A percentile compares a stretch with the other conserved stretches of the same genome.
Evolutionary conservation across 164 flowering plant genomes (phyloP).

Genomic region (Chimonanthus praecox): DNA sequence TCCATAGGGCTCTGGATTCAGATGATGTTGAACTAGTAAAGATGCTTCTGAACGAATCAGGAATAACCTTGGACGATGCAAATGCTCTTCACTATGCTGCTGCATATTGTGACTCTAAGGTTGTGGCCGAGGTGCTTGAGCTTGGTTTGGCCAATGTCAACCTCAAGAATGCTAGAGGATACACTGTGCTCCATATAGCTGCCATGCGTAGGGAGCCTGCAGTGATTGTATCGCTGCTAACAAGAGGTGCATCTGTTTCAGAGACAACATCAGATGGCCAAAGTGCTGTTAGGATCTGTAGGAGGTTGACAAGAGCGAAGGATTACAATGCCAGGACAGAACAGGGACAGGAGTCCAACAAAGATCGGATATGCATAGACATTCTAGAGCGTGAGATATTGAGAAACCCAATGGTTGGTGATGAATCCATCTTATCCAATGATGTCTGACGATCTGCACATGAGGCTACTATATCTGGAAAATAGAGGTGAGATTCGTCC

Average conservation of each 20-base stretch:
- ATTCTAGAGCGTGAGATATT: slow-evolving; percentile 55
- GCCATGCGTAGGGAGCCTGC: slow-evolving; percentile 70
- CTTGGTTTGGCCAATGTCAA: slow-evolving; percentile 49
- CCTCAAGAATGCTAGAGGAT: slow-evolving; percentile 43
- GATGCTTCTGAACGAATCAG: slow-evolving; percentile 50
- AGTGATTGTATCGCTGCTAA: slow-evolving; percentile 51
- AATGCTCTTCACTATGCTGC: slow-evolving; percentile 71
- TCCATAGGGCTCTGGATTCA: slow-evolving; percentile 61
- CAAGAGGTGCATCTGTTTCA: slow-evolving; percentile 49
- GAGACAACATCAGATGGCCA: slow-evolving; percentile 50
- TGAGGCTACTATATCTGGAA: slow-evolving; percentile 51
- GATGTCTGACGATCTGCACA: slow-evolving; percentile 45
- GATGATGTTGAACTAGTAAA: slow-evolving; percentile 72
- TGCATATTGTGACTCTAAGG: slow-evolving; percentile 69
- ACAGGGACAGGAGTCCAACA: slow-evolving; percentile 56
- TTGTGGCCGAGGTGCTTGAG: slow-evolving; percentile 46
- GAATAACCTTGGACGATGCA: slow-evolving; percentile 55
- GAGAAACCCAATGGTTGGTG: slow-evolving; percentile 38
- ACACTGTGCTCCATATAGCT: slow-evolving; percentile 68
- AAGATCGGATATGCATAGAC: slow-evolving; percentile 60
- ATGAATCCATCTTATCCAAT: slow-evolving; percentile 23
- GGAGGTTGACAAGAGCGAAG: slow-evolving; percentile 61
- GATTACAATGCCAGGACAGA: slow-evolving; percentile 48
- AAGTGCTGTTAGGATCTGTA: slow-evolving; percentile 47
- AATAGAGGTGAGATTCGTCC: slow-evolving; percentile 45